Conservation (phyloP, 1,284 basidiomycete species). For the Ceratobasidium sp. region DNA sequence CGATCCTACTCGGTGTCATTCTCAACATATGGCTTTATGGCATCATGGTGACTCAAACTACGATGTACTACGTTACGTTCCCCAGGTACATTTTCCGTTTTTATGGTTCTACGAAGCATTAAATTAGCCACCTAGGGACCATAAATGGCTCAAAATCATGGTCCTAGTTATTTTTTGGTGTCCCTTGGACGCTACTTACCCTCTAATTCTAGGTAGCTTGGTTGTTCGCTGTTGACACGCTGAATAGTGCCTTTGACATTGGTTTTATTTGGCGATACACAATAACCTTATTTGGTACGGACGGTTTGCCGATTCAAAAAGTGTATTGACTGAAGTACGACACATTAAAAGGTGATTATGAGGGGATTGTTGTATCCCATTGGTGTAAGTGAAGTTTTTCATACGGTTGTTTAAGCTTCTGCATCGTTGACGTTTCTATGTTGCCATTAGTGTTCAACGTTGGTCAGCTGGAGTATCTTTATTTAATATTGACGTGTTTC, state of each 20-base stretch:
- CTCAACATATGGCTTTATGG: slow-evolving; percentile 26
- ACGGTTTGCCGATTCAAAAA: neutral
- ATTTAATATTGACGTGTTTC: neutral
- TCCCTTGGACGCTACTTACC: neutral
- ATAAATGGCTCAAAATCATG: neutral
- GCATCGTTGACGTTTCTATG: neutral
- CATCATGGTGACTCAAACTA: slow-evolving; percentile 27
- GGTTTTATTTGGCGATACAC: neutral
- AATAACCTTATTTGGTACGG: neutral
- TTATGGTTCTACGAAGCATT: neutral
- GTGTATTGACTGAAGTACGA: neutral
- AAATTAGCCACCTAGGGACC: neutral
- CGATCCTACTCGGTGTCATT: no score
- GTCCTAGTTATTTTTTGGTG: neutral
- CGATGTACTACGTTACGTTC: slow-evolving; percentile 22
- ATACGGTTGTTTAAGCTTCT: neutral
- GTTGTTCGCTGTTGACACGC: neutral
- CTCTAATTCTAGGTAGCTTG: neutral
- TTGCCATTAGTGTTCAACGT: neutral
- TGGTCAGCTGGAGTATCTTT: neutral
- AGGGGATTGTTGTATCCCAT: neutral
- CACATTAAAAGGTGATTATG: neutral
- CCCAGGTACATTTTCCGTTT: neutral
- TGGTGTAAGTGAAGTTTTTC: neutral
- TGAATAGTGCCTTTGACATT: neutral